Evolutionary conservation across 257 asterid genomes (phyloP), one percentile per base, ranked within the genome.

Genomic region (Plectranthus barbatus): DNA sequence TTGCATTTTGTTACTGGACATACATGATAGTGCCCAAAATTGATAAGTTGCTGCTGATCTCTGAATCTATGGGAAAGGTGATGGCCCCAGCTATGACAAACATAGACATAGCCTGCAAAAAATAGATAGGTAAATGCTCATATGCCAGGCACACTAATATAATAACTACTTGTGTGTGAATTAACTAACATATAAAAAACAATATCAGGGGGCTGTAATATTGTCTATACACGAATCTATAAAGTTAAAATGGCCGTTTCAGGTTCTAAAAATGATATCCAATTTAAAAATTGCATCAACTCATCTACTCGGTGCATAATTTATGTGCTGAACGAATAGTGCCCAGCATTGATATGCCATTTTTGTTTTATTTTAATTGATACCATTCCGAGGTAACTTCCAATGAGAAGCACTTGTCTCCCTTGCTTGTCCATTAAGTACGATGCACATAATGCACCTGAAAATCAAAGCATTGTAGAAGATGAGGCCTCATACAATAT

Each of bases 321-420:
- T 48, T 42, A 14, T 69, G 31, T 8, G 54, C 42, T 19, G 42
- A 42, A 33, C 6, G 15, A 55, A 49, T 24, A 36, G 24, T 20
- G 9, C 12, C 52, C 29, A 24, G 60, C 60, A 60, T 7, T 23
- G 39, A 31, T 24, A 62, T 31, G 33, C 39, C n/a, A 55, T 23
- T 61, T 15, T 50, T 31, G 55, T 70, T 53, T 29, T 10, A 45
- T 50, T 41, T 40, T 23, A 12, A 7, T 29, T 56, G 31, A 46
- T 12, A 86, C 97, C 97, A 90, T 90, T 79, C 97, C 97, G 59
- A 81, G 46, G 70, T 90, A 90, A 76, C 97, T 90, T 76, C 86
- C 88, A 64, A 84, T 67, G 8, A 90, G 86, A 75, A 90, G 94
- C 52, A 69, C 77, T 70, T 79, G 78, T 62, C 97, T 85, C 71